Percentiles rank a stretch among this genome's conserved stretches.
These are phyloP conservation scores for Plasmodium gallinaceum DNA, from an alignment of 169 alveolate species.

Conservation along the genomic window DNA sequence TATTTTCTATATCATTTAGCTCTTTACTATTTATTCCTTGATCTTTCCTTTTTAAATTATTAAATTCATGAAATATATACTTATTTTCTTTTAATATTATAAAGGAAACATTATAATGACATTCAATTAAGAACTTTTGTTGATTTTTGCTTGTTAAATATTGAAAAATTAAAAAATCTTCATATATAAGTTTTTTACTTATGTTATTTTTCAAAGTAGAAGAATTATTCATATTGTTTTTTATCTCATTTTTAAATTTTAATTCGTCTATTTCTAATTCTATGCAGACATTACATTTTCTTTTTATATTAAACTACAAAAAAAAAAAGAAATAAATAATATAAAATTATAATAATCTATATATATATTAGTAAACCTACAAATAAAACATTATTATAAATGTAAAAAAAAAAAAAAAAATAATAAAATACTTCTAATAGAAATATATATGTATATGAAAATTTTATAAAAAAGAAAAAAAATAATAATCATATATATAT, in stretches of 20 bases:
- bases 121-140: conserved; percentile 57
- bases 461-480: neutral
- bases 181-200: conserved; percentile 44
- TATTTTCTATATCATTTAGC: conserved; percentile 38
- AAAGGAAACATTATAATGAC: conserved; percentile 52
- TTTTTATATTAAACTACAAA: conserved; percentile 54
- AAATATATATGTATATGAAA: neutral
- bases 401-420: neutral
- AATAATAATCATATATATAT: neutral
- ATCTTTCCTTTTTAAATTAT: conserved; percentile 39
- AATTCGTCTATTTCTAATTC: conserved; percentile 48
- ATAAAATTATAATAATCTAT: neutral
- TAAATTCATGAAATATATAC: conserved; percentile 62
- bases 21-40: conserved; percentile 54
- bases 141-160: conserved; percentile 60
- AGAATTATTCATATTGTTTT: neutral
- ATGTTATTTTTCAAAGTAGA: conserved; percentile 5
- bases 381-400: neutral
- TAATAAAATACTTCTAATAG: neutral
- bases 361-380: neutral
- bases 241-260: conserved; percentile 53
- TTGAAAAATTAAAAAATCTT: conserved; percentile 69
- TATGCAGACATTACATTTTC: conserved; percentile 47
- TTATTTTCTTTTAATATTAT: conserved; percentile 60
- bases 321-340: neutral